Evolutionary conservation across 2,329 filamentous ascomycete species (phyloP).

Genomic region (Tolypocladium inflatum): DNA sequence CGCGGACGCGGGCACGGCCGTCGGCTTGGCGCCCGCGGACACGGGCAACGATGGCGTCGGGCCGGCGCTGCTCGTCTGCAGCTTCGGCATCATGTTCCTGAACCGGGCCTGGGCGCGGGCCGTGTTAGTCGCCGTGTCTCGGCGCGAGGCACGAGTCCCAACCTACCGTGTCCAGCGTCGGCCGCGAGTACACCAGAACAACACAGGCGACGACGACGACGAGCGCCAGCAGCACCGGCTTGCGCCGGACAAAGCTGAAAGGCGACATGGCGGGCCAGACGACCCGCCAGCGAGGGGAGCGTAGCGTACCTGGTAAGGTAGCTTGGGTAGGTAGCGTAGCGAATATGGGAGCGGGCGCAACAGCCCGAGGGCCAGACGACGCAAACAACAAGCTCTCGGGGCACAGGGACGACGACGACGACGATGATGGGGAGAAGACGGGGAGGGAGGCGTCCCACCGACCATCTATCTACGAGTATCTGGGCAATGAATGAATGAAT

Average conservation of each 20-base stretch:
- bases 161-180: not conserved
- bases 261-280: not conserved
- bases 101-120: not conserved
- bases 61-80: not conserved
- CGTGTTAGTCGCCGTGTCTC: not conserved
- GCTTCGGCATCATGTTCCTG: not conserved
- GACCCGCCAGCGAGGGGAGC: no score
- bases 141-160: not conserved
- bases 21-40: not conserved
- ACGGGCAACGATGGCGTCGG: not conserved
- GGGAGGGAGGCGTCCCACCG: not conserved
- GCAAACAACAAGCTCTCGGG: not conserved
- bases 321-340: no score
- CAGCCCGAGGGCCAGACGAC: not conserved
- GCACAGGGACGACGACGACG: no score
- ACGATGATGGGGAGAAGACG: not conserved
- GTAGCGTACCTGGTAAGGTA: no score
- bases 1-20: not conserved
- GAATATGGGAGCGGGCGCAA: not conserved
- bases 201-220: not conserved
- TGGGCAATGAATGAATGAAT: not conserved
- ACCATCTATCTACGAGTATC: not conserved
- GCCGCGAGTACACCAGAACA: not conserved
- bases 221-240: not conserved
- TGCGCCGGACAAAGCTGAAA: not conserved